Conservation (phyloP, 768 basidiomycete species). For the Tylopilus vinaceipallidus region DNA sequence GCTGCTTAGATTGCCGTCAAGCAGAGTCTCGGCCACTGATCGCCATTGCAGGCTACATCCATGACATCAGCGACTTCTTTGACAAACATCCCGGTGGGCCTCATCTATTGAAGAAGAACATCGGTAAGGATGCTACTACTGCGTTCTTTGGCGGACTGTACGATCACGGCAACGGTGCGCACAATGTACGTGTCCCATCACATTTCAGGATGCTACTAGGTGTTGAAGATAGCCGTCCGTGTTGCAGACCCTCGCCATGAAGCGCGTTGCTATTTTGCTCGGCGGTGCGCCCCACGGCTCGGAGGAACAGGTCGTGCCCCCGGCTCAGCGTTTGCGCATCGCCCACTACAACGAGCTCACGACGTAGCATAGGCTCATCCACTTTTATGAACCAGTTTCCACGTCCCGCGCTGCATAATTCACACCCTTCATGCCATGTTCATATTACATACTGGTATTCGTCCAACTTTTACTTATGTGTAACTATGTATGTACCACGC, state of each 20-base stretch:
- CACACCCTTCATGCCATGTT: too few species aligned
- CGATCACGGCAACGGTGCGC: slow-evolving; percentile 79
- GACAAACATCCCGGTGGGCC: slow-evolving; percentile 89
- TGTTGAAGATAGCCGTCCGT: too few species aligned
- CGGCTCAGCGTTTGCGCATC: slow-evolving; percentile 7
- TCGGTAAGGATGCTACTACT: slow-evolving; percentile 86
- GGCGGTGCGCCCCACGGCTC: slow-evolving; percentile 8
- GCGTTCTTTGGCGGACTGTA: slow-evolving; percentile 91
- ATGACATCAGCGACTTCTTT: slow-evolving; percentile 75
- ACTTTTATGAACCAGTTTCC: too few species aligned
- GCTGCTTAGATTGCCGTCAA: slow-evolving; percentile 66
- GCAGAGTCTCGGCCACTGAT: slow-evolving; percentile 74
- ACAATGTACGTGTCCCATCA: slow-evolving; percentile 53
- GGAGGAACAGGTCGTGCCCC: slow-evolving; percentile 4
- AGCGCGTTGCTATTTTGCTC: slow-evolving; percentile 9
- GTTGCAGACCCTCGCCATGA: slow-evolving; percentile 14
- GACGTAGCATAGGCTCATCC: not conserved
- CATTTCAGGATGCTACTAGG: not conserved
- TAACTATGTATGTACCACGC: too few species aligned
- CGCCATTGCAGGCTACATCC: slow-evolving; percentile 86
- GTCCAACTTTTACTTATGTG: too few species aligned
- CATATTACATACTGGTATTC: too few species aligned
- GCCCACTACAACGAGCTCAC: not conserved
- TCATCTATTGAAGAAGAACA: slow-evolving; percentile 73
- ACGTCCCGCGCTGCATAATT: too few species aligned